Conservation (phyloP, 169 alveolate genomes). For the Amoebophrya sp. region DNA sequence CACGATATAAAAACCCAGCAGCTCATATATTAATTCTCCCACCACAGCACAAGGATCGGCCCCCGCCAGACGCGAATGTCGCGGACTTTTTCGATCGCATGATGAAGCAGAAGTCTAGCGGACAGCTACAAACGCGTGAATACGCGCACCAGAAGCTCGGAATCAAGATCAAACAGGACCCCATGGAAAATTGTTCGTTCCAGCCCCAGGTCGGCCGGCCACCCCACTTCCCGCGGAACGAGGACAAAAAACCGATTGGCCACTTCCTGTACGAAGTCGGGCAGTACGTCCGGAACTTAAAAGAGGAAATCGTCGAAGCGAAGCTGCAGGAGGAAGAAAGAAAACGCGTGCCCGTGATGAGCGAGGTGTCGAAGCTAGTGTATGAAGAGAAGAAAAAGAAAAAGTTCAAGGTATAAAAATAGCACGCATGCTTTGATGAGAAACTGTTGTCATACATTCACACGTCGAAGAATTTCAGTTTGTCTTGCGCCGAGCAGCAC, state of each 20-base stretch:
- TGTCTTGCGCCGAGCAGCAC: too few relatives aligned
- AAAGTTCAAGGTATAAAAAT: not conserved
- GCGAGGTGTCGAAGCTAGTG: not conserved
- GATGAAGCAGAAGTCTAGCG: too few relatives aligned
- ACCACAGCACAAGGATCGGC: not conserved
- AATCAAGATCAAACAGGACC: not conserved
- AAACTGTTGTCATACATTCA: too few relatives aligned
- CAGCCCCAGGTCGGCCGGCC: not conserved
- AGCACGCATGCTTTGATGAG: too few relatives aligned
- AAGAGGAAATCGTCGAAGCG: not conserved
- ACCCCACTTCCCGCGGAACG: not conserved
- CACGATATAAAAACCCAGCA: too few relatives aligned
- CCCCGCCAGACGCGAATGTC: not conserved
- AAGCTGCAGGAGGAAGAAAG: not conserved
- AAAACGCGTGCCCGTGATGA: not conserved
- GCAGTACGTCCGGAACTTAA: not conserved
- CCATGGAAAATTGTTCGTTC: not conserved
- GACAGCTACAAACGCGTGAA: too few relatives aligned
- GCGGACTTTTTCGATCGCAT: not conserved
- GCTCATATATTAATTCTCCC: too few relatives aligned
- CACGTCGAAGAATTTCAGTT: too few relatives aligned
- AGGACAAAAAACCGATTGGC: not conserved
- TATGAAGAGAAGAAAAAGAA: not conserved
- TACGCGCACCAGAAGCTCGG: too few relatives aligned
- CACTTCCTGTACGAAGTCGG: conserved; percentile 4